phyloP scores from a whole-genome alignment of 169 alveolate species.

The Plasmodium cynomolgi region DNA sequence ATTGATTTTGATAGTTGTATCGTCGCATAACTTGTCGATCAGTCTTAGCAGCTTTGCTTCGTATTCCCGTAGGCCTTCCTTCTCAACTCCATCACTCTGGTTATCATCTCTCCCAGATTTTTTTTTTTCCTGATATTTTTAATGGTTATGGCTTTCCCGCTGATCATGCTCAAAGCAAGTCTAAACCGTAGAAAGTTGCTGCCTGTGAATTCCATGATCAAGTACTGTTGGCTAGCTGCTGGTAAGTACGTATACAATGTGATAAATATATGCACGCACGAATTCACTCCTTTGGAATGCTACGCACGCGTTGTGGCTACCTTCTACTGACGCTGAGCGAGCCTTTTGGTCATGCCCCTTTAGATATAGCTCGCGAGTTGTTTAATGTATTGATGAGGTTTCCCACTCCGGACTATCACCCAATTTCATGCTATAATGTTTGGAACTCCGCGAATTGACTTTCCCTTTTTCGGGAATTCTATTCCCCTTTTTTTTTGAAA shows the following conservation, averaged over 20 bases:
- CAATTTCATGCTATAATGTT: not conserved
- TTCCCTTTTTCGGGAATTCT: not conserved
- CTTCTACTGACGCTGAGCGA: not conserved
- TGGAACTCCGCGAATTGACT: not conserved
- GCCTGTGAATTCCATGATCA: conserved; percentile 50
- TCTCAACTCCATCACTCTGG: not conserved
- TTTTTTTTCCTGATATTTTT: conserved; percentile 39
- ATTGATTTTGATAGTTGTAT: conserved; percentile 57
- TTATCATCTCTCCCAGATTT: conserved; percentile 1
- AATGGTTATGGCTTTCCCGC: conserved; percentile 71
- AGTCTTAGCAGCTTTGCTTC: conserved; percentile 69
- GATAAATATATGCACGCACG: not conserved
- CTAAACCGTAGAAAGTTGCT: conserved; percentile 67
- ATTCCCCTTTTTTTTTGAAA: not conserved
- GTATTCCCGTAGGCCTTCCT: conserved; percentile 58
- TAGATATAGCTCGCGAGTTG: not conserved
- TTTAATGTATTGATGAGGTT: too few species aligned
- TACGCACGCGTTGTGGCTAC: not conserved
- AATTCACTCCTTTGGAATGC: not conserved
- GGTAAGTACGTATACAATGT: not conserved
- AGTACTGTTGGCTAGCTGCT: not conserved
- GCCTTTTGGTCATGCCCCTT: not conserved
- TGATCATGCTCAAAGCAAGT: conserved; percentile 65
- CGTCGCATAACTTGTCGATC: conserved; percentile 69
- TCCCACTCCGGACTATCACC: not conserved